Evolutionary conservation across 768 basidiomycete genomes (phyloP).

Genomic region (Boletus sp.): DNA sequence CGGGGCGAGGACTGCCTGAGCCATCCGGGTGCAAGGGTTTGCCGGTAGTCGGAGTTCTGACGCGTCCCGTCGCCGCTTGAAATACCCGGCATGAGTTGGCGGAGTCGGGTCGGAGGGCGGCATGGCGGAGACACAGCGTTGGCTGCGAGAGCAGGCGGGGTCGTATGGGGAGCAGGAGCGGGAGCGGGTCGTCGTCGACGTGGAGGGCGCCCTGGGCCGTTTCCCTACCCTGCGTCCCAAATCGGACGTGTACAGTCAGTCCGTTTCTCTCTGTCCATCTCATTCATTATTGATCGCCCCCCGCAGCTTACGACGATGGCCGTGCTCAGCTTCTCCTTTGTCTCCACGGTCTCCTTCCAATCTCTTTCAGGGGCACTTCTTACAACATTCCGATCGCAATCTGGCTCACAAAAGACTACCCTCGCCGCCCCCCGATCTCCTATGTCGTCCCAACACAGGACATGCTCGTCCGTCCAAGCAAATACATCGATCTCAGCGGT

Average conservation of each 20-base stretch:
- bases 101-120: background rate
- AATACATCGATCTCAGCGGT: conserved; percentile 79
- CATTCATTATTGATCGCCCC: conserved; percentile 3
- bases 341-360: conserved; percentile 88
- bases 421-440: conserved; percentile 73
- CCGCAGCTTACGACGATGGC: conserved; percentile 88
- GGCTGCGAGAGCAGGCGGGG: conserved; percentile 65
- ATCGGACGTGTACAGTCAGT: conserved; percentile 75
- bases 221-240: conserved; percentile 67
- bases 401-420: conserved; percentile 87
- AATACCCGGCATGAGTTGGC: background rate
- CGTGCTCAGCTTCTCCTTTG: conserved; percentile 89
- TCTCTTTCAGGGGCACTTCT: conserved; percentile 65
- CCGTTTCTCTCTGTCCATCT: background rate
- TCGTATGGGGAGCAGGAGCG: conserved; percentile 52
- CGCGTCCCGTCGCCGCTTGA: conserved; percentile 11
- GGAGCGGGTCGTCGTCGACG: conserved; percentile 61
- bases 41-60: conserved; percentile 8
- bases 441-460: conserved; percentile 91
- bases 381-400: conserved; percentile 95
- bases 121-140: conserved; percentile 43
- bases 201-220: conserved; percentile 55
- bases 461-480: conserved; percentile 82
- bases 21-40: too few relatives aligned
- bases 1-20: too few relatives aligned